Evolutionary conservation across 2,329 filamentous ascomycete species (phyloP).

Genomic region (Talaromyces piceae): DNA sequence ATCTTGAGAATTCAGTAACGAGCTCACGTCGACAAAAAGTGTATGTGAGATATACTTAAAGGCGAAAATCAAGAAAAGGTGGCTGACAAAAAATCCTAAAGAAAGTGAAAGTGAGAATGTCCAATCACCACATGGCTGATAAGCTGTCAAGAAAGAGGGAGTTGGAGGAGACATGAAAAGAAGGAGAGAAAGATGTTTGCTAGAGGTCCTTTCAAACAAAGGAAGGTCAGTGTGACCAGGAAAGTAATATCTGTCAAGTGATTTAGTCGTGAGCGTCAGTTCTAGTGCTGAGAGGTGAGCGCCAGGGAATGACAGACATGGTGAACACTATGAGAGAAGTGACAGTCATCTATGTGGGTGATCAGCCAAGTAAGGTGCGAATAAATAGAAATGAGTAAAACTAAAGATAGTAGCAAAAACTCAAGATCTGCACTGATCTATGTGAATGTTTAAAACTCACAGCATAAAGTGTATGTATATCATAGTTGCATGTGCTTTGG

Average conservation of each 20-base stretch:
- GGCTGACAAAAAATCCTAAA: neutral
- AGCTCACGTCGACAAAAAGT: neutral
- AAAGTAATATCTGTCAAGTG: no score
- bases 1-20: neutral
- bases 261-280: neutral
- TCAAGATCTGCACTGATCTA: no score
- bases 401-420: no score
- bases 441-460: no score
- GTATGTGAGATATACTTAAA: neutral
- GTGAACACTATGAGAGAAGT: no score
- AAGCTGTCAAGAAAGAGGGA: neutral
- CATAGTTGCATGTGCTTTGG: no score
- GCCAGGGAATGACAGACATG: neutral
- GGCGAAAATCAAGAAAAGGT: neutral
- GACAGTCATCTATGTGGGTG: neutral
- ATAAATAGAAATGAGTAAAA: no score
- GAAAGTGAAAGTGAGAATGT: neutral
- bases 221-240: neutral
- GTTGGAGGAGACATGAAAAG: neutral
- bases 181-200: neutral
- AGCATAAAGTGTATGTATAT: no score
- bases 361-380: no score
- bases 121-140: neutral
- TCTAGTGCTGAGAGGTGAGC: neutral
- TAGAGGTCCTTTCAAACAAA: neutral